These are phyloP conservation scores for Talaromyces sp. DNA, from an alignment of 2,329 filamentous ascomycete species.

Conservation along the genomic window DNA sequence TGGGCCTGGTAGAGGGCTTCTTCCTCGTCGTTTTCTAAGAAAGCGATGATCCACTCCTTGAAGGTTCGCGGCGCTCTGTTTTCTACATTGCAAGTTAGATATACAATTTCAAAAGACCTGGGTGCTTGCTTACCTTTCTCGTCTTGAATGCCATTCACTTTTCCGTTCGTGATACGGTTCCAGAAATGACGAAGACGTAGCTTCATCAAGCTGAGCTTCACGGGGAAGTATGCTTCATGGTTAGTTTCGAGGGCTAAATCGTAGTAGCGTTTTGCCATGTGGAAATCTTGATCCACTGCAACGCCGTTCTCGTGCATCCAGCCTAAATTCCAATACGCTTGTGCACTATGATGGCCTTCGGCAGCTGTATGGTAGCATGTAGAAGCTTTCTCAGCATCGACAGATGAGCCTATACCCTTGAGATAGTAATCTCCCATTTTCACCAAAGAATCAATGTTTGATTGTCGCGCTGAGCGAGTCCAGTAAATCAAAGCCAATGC, in stretches of 20 bases:
- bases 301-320: slow-evolving; percentile 99
- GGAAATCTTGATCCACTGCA: slow-evolving; percentile 89
- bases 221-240: slow-evolving; percentile 86
- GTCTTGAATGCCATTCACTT: slow-evolving; percentile 85
- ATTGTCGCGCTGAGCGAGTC: slow-evolving; percentile 89
- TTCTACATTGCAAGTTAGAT: slow-evolving; percentile 42
- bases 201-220: slow-evolving; percentile 82
- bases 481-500: slow-evolving; percentile 81
- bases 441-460: slow-evolving; percentile 87
- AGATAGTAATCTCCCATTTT: slow-evolving; percentile 99
- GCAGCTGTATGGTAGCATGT: slow-evolving; percentile 90
- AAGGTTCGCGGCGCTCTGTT: slow-evolving; percentile 70
- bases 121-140: slow-evolving; percentile 65
- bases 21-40: slow-evolving; percentile 67
- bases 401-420: slow-evolving; percentile 66
- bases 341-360: slow-evolving; percentile 85
- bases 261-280: slow-evolving; percentile 94
- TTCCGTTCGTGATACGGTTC: slow-evolving; percentile 89
- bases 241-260: slow-evolving; percentile 90
- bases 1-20: slow-evolving; percentile 60
- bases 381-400: slow-evolving; percentile 79
- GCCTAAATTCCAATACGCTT: slow-evolving; percentile 93
- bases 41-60: slow-evolving; percentile 81
- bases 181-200: slow-evolving; percentile 81
- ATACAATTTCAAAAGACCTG: neutral